Evolutionary conservation across 2,329 filamentous ascomycete genomes (phyloP).

Genomic region (Emericellopsis cladophorae): DNA sequence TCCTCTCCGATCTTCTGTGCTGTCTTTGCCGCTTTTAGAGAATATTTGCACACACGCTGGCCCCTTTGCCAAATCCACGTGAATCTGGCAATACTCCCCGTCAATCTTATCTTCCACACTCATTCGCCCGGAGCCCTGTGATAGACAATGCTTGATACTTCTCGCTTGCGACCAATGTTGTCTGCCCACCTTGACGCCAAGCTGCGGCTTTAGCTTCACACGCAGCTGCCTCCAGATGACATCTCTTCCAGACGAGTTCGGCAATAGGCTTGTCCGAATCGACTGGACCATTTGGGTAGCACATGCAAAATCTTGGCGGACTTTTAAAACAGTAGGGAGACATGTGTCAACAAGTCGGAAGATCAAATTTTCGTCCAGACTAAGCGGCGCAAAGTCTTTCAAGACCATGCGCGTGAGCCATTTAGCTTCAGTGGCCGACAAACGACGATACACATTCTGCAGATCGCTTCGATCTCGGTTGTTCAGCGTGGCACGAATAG

Average conservation of each 20-base stretch:
- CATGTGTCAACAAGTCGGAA: slow-evolving; percentile 53
- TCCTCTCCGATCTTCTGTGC: slow-evolving; percentile 54
- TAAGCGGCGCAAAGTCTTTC: slow-evolving; percentile 59
- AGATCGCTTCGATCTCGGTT: slow-evolving; percentile 24
- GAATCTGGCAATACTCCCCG: slow-evolving; percentile 83
- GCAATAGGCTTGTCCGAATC: slow-evolving; percentile 8
- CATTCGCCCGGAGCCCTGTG: slow-evolving; percentile 49
- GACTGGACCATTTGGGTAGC: slow-evolving; percentile 42
- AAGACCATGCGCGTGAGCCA: slow-evolving; percentile 76
- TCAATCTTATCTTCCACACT: slow-evolving; percentile 76
- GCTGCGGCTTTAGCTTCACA: slow-evolving; percentile 31
- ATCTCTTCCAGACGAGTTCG: slow-evolving; percentile 5
- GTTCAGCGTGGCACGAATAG: slow-evolving; percentile 29
- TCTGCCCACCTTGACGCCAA: slow-evolving; percentile 53
- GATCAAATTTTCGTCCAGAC: slow-evolving; percentile 43
- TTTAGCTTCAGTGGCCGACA: slow-evolving; percentile 62
- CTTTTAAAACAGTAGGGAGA: slow-evolving; percentile 55
- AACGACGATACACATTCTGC: slow-evolving; percentile 40
- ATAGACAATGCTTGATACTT: slow-evolving; percentile 62
- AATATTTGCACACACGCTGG: slow-evolving; percentile 60
- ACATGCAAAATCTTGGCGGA: slow-evolving; percentile 54
- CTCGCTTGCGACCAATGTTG: slow-evolving; percentile 53
- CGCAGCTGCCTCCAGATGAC: slow-evolving; percentile 8
- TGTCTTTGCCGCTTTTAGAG: slow-evolving; percentile 86
- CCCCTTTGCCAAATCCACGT: slow-evolving; percentile 51